Evolutionary conservation across 208 protist species (phyloP).

Genomic region (Wallacemonas sp.): DNA sequence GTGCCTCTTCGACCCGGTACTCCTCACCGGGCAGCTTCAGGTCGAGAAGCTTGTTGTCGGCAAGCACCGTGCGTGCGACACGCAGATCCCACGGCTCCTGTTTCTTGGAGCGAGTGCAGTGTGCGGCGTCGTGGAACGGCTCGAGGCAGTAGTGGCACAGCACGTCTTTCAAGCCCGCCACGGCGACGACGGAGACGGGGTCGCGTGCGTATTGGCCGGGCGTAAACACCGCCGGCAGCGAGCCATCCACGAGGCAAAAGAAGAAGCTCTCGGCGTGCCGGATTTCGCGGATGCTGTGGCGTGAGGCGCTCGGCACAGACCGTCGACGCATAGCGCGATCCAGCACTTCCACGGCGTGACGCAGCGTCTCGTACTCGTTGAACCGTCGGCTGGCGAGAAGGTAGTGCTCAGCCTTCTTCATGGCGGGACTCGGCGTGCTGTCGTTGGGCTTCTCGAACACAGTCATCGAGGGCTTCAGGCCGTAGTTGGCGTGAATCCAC

Average conservation of each 20-base stretch:
- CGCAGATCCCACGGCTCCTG: constrained; percentile 78
- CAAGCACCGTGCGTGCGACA: constrained; percentile 68
- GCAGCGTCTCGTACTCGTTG: constrained; percentile 67
- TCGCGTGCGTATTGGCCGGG: constrained; percentile 72
- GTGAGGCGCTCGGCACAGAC: constrained; percentile 22
- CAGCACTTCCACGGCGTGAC: constrained; percentile 63
- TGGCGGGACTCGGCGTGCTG: constrained; percentile 53
- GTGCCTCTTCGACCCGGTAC: constrained; percentile 41
- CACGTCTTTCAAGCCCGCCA: constrained; percentile 66
- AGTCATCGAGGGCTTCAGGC: constrained; percentile 63
- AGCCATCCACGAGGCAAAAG: constrained; percentile 85
- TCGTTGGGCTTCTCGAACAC: constrained; percentile 85
- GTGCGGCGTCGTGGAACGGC: constrained; percentile 64
- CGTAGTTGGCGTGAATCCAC: constrained; percentile 83
- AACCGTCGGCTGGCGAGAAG: constrained; percentile 53
- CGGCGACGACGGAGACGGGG: constrained; percentile 65
- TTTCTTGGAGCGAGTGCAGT: constrained; percentile 39
- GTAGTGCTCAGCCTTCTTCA: constrained; percentile 44
- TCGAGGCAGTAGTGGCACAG: constrained; percentile 72
- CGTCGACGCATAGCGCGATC: constrained; percentile 68
- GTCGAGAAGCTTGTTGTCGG: constrained; percentile 55
- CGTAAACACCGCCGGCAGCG: constrained; percentile 51
- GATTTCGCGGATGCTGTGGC: constrained; percentile 51
- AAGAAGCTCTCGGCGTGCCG: constrained; percentile 74
- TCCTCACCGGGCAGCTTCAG: constrained; percentile 45